Evolutionary conservation across 805 yeast genomes (phyloP), one percentile per base, ranked within the genome.

Genomic region (Blastobotrys terrestris): DNA sequence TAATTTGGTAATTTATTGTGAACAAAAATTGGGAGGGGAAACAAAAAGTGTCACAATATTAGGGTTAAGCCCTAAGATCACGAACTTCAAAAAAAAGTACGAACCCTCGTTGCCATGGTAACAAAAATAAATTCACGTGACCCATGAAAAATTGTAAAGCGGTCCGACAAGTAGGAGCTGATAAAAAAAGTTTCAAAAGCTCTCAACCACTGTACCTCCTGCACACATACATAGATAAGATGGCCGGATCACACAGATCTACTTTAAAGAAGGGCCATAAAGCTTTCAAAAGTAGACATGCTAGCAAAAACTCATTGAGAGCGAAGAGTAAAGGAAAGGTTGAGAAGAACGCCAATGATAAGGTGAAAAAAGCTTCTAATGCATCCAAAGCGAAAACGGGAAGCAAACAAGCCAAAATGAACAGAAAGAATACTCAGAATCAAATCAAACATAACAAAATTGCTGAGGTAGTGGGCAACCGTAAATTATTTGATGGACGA

Each of bases 211-310:
- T 15, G 14, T 7, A 5, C 6, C 4, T 40, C 19, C 43, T 15
- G 7, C 43, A 13, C 31, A n/a, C 2, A 21, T 7, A 21, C 18
- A 44, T 8, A 44, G 22, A 5, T 21, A 11, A 18, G 11, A 44
- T 45, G 39, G 39, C n/a, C 8, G 20, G 43, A 2, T 41, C 31
- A 5, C 98, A 94, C 67, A 79, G 98, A 66, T 77, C 92, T 11
- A 81, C 96, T 2, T 72, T 87, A 45, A 92, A 89, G 69, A 84
- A 83, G 64, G 83, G 83, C 47, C 96, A 92, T 63, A 94, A 94
- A 72, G 78, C 91, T 7, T 95, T 89, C 77, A 95, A 94, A 67
- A 80, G 96, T 2, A 86, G 84, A 66, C 99, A 94, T 74, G 80
- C 96, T 18, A 80, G 95, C 13, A 94, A 94, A 66, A 86, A 96